phyloP scores from a whole-genome alignment of 352 stramenopile genomes.

The Saprolegnia diclina region DNA sequence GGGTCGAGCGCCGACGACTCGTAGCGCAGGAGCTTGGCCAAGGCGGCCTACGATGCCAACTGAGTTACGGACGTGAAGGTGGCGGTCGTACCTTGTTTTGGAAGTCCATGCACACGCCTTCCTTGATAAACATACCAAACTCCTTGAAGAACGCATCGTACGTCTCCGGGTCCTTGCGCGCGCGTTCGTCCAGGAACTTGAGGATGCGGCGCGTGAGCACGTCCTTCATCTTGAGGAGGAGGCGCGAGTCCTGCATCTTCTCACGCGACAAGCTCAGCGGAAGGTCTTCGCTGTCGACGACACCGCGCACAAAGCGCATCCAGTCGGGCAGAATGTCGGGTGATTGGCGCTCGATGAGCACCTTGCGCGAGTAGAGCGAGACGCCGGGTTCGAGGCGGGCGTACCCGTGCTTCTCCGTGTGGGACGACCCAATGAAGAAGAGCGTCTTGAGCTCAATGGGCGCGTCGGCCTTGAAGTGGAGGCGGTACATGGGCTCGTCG shows the following conservation, averaged over 20 bases:
- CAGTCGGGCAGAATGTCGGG: slow-evolving; percentile 97
- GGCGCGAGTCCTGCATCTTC: slow-evolving; percentile 97
- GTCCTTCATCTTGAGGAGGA: slow-evolving; percentile 96
- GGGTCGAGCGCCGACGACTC: slow-evolving; percentile 92
- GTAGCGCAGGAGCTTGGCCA: slow-evolving; percentile 98
- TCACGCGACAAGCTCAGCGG: slow-evolving; percentile 98
- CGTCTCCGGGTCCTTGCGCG: slow-evolving; percentile 91
- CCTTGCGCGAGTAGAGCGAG: slow-evolving; percentile 97
- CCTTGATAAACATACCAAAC: slow-evolving; percentile 97
- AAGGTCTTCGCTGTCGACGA: slow-evolving; percentile 97
- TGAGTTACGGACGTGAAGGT: background rate
- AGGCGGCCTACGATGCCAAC: slow-evolving; percentile 57
- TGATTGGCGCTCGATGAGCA: slow-evolving; percentile 98
- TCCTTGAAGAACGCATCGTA: slow-evolving; percentile 98
- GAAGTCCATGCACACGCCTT: slow-evolving; percentile 95
- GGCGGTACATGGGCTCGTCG: slow-evolving; percentile 89
- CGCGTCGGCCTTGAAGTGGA: slow-evolving; percentile 98
- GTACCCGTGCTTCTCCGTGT: slow-evolving; percentile 96
- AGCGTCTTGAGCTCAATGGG: slow-evolving; percentile 98
- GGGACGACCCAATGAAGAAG: slow-evolving; percentile 95
- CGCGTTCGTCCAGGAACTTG: slow-evolving; percentile 74
- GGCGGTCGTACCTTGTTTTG: slow-evolving; percentile 49
- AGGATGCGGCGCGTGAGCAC: slow-evolving; percentile 93
- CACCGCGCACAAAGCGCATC: slow-evolving; percentile 88
- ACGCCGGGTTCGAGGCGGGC: slow-evolving; percentile 94